Base-by-base conservation (phyloP, 2,329 filamentous ascomycete genomes). In the Berkeleyomyces rouxiae region DNA sequence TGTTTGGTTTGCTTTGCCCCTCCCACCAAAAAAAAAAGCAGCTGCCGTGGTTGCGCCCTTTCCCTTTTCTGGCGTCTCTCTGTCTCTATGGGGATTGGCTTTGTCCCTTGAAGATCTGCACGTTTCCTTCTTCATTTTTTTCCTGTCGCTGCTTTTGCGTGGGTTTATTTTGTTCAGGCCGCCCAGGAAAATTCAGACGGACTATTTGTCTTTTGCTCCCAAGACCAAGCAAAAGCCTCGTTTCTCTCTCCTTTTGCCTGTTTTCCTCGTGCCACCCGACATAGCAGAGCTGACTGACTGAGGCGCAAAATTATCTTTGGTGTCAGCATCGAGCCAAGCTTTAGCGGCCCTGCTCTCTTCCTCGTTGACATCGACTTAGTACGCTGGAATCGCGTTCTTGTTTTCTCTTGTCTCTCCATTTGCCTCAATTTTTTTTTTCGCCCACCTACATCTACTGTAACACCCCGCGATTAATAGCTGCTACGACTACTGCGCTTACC, bases 21-120 rank as follows among this genome's bases (percentile, higher is more conserved):
- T 23, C 46, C 3, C n/a, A 23, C 10, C 7, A 23, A 55, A 23
- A 5, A 13, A 39, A 55, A 55, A 6, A 13, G 51, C 33, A 55
- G 16, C 7, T 55, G 33, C 51, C 39, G 33, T 55, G 51, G 9
- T 13, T 10, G 43, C 39, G 51, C 33, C 7, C 51, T 37, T 55
- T 55, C 49, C 49, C 37, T 13, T 46, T 3, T 53, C 11, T 23
- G 31, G n/a, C 36, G 51, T 16, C 31, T 49, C 39, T n/a, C 16
- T 43, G 4, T 33, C 10, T 46, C 16, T 44, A 49, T 55, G 33
- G 31, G 36, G 51, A 55, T 55, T 55, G 36, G n/a, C 39, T 55
- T 55, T 13, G 51, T 55, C 51, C 51, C 51, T 55, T 39, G 33
- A 59, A 59, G 42, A 44, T 59, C 57, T 59, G 57, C 39, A 46